Base-by-base conservation (phyloP, 176 grass and related monocot species). In the Cymbopogon citratus region DNA sequence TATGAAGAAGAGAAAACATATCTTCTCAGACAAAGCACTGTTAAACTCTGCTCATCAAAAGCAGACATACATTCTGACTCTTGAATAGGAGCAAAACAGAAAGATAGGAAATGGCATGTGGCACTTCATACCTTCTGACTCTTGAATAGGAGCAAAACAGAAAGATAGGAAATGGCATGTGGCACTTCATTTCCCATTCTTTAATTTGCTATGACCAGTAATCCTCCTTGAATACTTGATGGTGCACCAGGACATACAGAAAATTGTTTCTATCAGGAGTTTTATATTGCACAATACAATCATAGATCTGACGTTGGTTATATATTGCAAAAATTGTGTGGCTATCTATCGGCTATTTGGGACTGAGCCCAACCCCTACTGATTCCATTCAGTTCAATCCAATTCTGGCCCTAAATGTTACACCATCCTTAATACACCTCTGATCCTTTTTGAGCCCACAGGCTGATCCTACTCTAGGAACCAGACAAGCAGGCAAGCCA, bases 241-340 rank as follows among this genome's bases (percentile, higher is more conserved):
- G 4, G 14, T 9, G 3, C 14, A 45, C 14, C 79, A 74, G 61
- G 12, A 66, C 38, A 73, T 28, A 23, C 51, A 63, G 35, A 68
- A 44, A 40, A 62, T 74, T 27, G 67, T 75, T 75, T 61, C 35
- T 75, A 39, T 10, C 19, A 25, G 62, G 51, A 80, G 48, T 80
- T 31, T 16, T 35, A 35, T 66, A 63, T 13, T 18, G n/a, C 13
- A 33, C 64, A 45, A 12, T 73, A 73, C 21, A 63, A 7, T 36
- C 48, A 45, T 46, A 67, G 23, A 83, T 59, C 43, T 79, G 46
- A 65, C 12, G 8, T 79, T 46, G 19, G 10, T 45, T 29, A 78
- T 14, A 5, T 21, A 65, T 8, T 64, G 28, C 59, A 45, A 78
- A 82, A 36, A 12, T n/a, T 21, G 12, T 28, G 28, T 15, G 63